Base-by-base conservation (phyloP, 768 basidiomycete species). In the Termitomyces sp. region DNA sequence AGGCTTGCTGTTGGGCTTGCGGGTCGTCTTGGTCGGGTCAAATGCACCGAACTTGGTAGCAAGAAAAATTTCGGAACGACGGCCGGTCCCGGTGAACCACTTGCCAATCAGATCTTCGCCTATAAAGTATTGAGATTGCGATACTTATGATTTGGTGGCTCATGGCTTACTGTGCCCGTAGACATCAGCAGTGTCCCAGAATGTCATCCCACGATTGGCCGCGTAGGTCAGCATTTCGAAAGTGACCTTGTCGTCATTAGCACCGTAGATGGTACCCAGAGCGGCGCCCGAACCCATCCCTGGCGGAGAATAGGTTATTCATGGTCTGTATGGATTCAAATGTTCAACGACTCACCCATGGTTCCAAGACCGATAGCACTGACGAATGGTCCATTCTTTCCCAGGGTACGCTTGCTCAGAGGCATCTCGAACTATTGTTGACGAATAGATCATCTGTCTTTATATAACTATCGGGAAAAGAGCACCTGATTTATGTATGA, bases 31-130 rank as follows among this genome's bases (percentile, higher is more conserved):
- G 32, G 54, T 51, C 15, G 36, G 34, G 20, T 63, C 69, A 38
- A 45, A 11, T 40, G 47, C 50, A 7, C 51, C 50, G 10, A 69
- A 72, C 62, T 89, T 88, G 20, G 86, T 86, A 2, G 86, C 85
- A 20, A 89, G 76, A 72, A 87, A 88, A 34, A 86, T 83, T 38
- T 83, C 73, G 20, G 73, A 64, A 32, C 83, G 73, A 56, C 81
- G 82, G 8, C 83, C 83, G 10, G 80, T 82, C 14, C 73, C 72
- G 62, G 79, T 76, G 69, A 86, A 82, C 83, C 83, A 56, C 15
- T 20, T 36, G 17, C 59, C 60, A 48, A 55, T 42, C 14, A 59
- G 8, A 36, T 42, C 51, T 56, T 65, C 64, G 10, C 61, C 66
- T 67, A 43, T n/a, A 20, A 5, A 51, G 2, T 15, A 57, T 48